Conservation (phyloP, 305 asterid genomes). For the Fraxinus ornus region DNA sequence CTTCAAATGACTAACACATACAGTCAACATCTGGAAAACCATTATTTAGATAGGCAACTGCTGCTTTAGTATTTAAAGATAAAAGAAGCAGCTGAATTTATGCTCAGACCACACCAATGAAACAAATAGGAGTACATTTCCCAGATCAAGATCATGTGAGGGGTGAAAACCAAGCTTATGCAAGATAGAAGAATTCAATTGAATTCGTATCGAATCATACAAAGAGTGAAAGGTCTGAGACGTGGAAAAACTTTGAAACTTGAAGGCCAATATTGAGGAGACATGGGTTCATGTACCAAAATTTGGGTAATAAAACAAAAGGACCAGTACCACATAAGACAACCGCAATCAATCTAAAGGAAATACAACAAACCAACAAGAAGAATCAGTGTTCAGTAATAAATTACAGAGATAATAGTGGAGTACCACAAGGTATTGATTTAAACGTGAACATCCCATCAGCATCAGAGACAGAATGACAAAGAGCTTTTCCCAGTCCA, state of each 20-base stretch:
- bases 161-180: background rate
- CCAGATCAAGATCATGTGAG: background rate
- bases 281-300: background rate
- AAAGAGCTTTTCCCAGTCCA: constrained; percentile 76
- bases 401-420: constrained; percentile 17
- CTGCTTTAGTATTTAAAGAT: background rate
- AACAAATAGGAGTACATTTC: background rate
- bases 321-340: constrained; percentile 16
- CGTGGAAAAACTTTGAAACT: constrained; percentile 6
- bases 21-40: constrained; percentile 3
- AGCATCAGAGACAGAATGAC: constrained; percentile 86
- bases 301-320: background rate
- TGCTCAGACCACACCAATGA: background rate
- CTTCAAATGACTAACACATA: constrained; percentile 4
- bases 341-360: background rate
- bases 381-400: constrained; percentile 5
- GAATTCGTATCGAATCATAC: background rate
- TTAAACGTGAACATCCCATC: constrained; percentile 81
- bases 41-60: background rate
- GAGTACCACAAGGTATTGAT: constrained; percentile 86
- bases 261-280: constrained; percentile 11
- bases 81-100: background rate
- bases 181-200: background rate
- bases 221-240: constrained; percentile 1
- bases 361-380: background rate